Evolutionary conservation across 768 basidiomycete species (phyloP).

Genomic region (Psilocybe cubensis): DNA sequence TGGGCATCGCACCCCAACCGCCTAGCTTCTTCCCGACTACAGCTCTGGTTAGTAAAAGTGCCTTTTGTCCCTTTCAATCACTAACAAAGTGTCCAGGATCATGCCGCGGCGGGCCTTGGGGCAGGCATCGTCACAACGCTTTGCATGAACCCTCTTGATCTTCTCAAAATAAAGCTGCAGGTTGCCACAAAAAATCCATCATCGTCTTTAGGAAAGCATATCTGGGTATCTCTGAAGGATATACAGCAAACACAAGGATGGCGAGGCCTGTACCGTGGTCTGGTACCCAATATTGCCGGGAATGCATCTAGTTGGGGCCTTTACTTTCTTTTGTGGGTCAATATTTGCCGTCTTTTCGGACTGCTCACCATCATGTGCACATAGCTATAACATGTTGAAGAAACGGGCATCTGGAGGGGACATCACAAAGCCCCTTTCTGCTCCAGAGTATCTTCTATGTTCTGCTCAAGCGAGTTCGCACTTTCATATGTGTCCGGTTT

Average conservation of each 20-base stretch:
- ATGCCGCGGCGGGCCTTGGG: conserved; percentile 91
- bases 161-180: conserved; percentile 94
- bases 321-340: conserved; percentile 94
- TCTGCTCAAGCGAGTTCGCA: conserved; percentile 96
- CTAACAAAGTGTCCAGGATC: conserved; percentile 61
- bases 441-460: conserved; percentile 82
- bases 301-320: conserved; percentile 97
- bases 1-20: conserved; percentile 34
- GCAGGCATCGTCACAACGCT: conserved; percentile 92
- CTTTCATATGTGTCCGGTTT: conserved; percentile 11
- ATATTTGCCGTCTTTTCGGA: conserved; percentile 2
- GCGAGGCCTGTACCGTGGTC: conserved; percentile 87
- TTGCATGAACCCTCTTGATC: conserved; percentile 96
- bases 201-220: conserved; percentile 69
- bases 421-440: conserved; percentile 66
- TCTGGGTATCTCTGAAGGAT: conserved; percentile 73
- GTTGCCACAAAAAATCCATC: conserved; percentile 71
- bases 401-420: conserved; percentile 73
- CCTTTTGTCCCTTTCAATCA: not conserved
- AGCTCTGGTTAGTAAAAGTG: conserved; percentile 41
- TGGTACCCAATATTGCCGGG: conserved; percentile 89
- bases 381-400: conserved; percentile 93
- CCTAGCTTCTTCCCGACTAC: conserved; percentile 56
- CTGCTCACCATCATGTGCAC: too few species aligned
- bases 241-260: conserved; percentile 80